Conservation (phyloP, 2,329 filamentous ascomycete species). For the Fusarium sublunatum region DNA sequence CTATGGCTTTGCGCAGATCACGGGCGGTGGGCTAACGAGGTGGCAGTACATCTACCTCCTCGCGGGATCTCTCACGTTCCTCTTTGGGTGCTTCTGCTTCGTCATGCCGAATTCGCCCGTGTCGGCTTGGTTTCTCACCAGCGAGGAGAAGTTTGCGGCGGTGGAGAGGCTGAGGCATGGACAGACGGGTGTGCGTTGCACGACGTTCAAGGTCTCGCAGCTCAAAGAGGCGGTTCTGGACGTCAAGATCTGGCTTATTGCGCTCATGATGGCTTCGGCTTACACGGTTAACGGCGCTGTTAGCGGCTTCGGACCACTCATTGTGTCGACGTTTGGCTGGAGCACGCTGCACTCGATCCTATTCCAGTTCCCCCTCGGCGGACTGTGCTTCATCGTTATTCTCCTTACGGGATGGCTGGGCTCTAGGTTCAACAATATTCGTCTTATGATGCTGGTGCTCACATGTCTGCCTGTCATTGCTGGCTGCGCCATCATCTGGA, state of each 20-base stretch:
- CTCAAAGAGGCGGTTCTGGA: conserved; percentile 69
- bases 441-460: conserved; percentile 71
- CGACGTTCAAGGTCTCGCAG: conserved; percentile 69
- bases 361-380: conserved; percentile 80
- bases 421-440: conserved; percentile 69
- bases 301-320: conserved; percentile 76
- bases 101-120: conserved; percentile 73
- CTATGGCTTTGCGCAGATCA: conserved; percentile 75
- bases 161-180: conserved; percentile 71
- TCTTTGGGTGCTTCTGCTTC: conserved; percentile 74
- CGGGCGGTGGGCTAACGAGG: conserved; percentile 61
- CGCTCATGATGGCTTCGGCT: conserved; percentile 75
- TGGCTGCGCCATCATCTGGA: conserved; percentile 81
- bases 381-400: conserved; percentile 74
- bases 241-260: conserved; percentile 71
- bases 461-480: conserved; percentile 80
- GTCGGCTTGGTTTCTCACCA: conserved; percentile 74
- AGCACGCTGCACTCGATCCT: conserved; percentile 73
- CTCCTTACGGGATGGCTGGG: conserved; percentile 73
- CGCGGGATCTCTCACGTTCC: conserved; percentile 70
- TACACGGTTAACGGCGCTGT: conserved; percentile 80
- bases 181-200: conserved; percentile 72
- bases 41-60: conserved; percentile 81
- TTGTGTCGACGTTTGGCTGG: conserved; percentile 78
- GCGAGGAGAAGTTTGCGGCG: conserved; percentile 70